These are phyloP conservation scores for Cercospora sojina DNA, from an alignment of 2,329 filamentous ascomycete species.

Conservation along the genomic window DNA sequence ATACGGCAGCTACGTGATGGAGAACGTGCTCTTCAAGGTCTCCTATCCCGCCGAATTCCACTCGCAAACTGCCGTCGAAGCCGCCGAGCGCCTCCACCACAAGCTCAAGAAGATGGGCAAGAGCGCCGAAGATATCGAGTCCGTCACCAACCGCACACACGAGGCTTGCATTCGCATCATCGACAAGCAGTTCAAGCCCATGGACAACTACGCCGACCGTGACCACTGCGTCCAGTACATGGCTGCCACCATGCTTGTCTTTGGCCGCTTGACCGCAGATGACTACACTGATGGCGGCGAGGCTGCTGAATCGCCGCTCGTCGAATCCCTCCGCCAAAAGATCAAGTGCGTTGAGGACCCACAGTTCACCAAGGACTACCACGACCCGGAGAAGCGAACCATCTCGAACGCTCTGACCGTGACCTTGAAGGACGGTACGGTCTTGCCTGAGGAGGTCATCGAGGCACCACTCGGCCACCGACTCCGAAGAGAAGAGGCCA, in stretches of 20 bases:
- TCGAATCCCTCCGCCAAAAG: constrained; percentile 88
- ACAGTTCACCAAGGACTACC: constrained; percentile 86
- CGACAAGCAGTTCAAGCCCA: constrained; percentile 99
- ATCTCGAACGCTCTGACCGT: constrained; percentile 97
- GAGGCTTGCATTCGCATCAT: constrained; percentile 99
- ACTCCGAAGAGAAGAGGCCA: constrained; percentile 83
- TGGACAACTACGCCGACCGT: constrained; percentile 99
- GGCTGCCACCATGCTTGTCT: constrained; percentile 93
- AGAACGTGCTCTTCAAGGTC: constrained; percentile 99
- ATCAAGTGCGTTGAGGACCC: constrained; percentile 97
- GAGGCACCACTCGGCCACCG: constrained; percentile 94
- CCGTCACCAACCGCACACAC: constrained; percentile 90
- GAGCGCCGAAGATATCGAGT: constrained; percentile 89
- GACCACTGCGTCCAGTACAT: constrained; percentile 99
- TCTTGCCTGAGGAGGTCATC: constrained; percentile 85
- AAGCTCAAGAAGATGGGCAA: constrained; percentile 83
- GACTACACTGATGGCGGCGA: constrained; percentile 94
- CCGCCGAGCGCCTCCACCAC: constrained; percentile 81
- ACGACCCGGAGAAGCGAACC: constrained; percentile 86
- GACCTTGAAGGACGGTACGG: constrained; percentile 88
- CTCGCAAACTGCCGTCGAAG: constrained; percentile 96
- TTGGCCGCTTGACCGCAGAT: constrained; percentile 85
- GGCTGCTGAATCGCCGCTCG: constrained; percentile 82
- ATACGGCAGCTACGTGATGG: constrained; percentile 99
- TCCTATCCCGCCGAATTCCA: constrained; percentile 98